A percentile compares a stretch with the other conserved stretches of the same genome.
Conservation (phyloP, 75 land plant genomes). For the Chamaecyparis obtusa region DNA sequence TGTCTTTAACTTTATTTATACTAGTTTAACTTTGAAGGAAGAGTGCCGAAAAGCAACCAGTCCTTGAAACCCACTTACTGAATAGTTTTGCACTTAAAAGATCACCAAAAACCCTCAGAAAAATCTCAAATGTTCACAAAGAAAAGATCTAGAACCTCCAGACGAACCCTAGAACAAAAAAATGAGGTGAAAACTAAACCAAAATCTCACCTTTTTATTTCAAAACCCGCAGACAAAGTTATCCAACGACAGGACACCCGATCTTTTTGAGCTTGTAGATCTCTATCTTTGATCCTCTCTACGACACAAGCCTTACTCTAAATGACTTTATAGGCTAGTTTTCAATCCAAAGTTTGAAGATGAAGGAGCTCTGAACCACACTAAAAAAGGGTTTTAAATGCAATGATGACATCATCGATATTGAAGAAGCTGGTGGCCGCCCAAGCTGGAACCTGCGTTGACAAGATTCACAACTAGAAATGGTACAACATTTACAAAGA, state of each 20-base stretch:
- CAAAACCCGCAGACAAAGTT: neutral
- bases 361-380: conserved; percentile 6
- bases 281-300: neutral
- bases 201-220: neutral
- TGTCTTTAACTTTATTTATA: too few relatives aligned
- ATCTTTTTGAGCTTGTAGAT: neutral
- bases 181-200: neutral
- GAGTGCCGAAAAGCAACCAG: too few relatives aligned
- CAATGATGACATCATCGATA: too few relatives aligned
- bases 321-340: neutral
- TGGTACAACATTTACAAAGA: too few relatives aligned
- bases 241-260: neutral
- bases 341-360: conserved; percentile 8
- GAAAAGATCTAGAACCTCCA: neutral
- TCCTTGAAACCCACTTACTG: too few relatives aligned
- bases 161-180: neutral
- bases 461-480: too few relatives aligned
- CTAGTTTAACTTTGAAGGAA: too few relatives aligned
- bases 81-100: too few relatives aligned
- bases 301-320: neutral
- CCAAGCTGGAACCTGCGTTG: too few relatives aligned
- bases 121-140: neutral
- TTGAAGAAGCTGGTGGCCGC: too few relatives aligned
- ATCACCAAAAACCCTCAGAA: neutral
- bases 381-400: too few relatives aligned